These are phyloP conservation scores for Scytalidium lignicola DNA, from an alignment of 2,329 filamentous ascomycete species.

Conservation along the genomic window DNA sequence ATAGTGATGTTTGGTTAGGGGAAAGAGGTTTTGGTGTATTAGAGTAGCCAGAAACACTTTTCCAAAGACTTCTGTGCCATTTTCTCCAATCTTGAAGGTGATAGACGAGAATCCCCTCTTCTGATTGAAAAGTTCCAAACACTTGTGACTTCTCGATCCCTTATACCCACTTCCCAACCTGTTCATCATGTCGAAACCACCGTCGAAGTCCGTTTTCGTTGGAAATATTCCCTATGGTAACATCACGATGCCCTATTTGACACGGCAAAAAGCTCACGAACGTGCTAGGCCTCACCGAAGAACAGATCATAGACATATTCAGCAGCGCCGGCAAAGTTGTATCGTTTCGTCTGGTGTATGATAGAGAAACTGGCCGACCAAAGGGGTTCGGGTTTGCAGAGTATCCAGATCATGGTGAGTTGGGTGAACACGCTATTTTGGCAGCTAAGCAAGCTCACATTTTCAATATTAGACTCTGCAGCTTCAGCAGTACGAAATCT, in stretches of 20 bases:
- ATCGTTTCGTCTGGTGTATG: conserved; percentile 90
- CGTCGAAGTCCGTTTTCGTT: conserved; percentile 76
- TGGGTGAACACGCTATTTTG: conserved; percentile 7
- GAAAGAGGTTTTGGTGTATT: conserved; percentile 9
- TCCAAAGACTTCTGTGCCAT: conserved; percentile 30
- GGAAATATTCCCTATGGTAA: conserved; percentile 80
- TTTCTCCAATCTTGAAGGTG: conserved; percentile 21
- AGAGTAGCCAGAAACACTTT: conserved; percentile 30
- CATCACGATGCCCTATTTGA: conserved; percentile 13
- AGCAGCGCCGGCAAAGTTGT: conserved; percentile 84
- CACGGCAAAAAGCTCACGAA: conserved; percentile 8
- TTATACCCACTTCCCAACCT: not conserved
- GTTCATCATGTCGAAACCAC: conserved; percentile 57
- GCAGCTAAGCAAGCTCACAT: conserved; percentile 1
- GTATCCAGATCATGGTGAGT: conserved; percentile 78
- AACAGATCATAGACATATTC: conserved; percentile 93
- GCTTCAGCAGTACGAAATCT: conserved; percentile 92
- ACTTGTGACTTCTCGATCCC: not conserved
- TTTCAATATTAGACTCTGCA: conserved; percentile 56
- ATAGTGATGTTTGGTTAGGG: not conserved
- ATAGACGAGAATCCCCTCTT: conserved; percentile 1
- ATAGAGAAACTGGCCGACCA: conserved; percentile 87
- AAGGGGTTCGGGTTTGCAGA: conserved; percentile 98
- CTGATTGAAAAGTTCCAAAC: not conserved
- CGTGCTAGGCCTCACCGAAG: conserved; percentile 82